A percentile compares a stretch with the other conserved stretches of the same genome.
These are phyloP conservation scores for Mortierella sp. DNA, from an alignment of 371 early-diverging fungal species.

Conservation along the genomic window DNA sequence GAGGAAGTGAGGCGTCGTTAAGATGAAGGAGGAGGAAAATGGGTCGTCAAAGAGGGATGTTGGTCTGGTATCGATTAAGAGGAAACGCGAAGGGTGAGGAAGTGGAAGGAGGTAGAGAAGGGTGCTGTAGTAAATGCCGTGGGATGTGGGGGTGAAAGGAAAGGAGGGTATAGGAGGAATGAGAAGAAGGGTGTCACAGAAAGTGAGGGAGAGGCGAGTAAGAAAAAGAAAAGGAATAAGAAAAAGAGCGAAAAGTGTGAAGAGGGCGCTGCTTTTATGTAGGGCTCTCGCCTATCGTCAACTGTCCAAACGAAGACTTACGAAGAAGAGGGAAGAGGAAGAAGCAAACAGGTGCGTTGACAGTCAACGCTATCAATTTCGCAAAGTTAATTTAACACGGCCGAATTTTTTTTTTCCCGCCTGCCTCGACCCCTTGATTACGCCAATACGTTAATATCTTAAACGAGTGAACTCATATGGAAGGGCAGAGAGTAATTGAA, in stretches of 20 bases:
- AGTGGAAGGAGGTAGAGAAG: not conserved
- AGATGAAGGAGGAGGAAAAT: not conserved
- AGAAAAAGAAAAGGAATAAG: not conserved
- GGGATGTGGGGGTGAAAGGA: not conserved
- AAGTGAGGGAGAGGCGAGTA: not conserved
- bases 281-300: not conserved
- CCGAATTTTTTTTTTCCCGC: not conserved
- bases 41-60: not conserved
- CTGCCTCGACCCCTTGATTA: not conserved
- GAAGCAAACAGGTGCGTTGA: not conserved
- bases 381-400: not conserved
- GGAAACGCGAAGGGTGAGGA: not conserved
- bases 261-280: not conserved
- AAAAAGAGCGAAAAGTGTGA: constrained; percentile 4
- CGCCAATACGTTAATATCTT: not conserved
- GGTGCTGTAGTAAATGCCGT: not conserved
- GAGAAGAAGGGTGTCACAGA: not conserved
- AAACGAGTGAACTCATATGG: not conserved
- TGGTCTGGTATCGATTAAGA: not conserved
- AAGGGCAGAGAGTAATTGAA: not conserved
- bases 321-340: no score
- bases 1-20: not conserved
- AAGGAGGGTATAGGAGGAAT: constrained; percentile 5
- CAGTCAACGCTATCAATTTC: not conserved
- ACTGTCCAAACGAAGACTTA: not conserved